Percentiles rank a stretch among this genome's conserved stretches.
Evolutionary conservation across 2,329 filamentous ascomycete genomes (phyloP).

Genomic region (Aspergillus pseudoglaucus): DNA sequence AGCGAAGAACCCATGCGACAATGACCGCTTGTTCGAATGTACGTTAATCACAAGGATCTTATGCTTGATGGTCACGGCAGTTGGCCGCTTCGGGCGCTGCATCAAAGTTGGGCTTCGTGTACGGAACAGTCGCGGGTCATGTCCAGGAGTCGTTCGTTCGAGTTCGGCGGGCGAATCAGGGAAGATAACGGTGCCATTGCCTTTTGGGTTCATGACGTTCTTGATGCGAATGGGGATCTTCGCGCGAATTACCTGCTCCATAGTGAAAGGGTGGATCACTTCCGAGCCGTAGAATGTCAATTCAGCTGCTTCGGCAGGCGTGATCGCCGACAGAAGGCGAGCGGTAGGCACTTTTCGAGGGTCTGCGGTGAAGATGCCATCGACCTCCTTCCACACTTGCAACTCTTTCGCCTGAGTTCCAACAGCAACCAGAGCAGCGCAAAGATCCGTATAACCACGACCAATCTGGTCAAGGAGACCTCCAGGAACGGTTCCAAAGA

Average conservation of each 20-base stretch:
- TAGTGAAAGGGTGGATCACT: constrained; percentile 97
- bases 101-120: constrained; percentile 41
- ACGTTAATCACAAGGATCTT: constrained; percentile 96
- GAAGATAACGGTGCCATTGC: constrained; percentile 59
- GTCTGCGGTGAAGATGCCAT: constrained; percentile 85
- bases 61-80: constrained; percentile 94
- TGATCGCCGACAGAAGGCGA: constrained; percentile 79
- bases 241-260: constrained; percentile 77
- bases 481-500: constrained; percentile 88
- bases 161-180: constrained; percentile 61
- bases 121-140: constrained; percentile 51
- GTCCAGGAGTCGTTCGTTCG: constrained; percentile 45
- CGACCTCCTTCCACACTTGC: constrained; percentile 98
- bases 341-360: constrained; percentile 88
- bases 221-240: constrained; percentile 63
- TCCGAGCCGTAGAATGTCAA: constrained; percentile 92
- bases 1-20: constrained; percentile 93
- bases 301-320: constrained; percentile 89
- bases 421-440: constrained; percentile 84
- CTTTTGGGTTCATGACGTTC: constrained; percentile 62
- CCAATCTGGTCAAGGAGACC: constrained; percentile 88
- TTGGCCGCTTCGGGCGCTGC: constrained; percentile 64
- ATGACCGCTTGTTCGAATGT: constrained; percentile 92
- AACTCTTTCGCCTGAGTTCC: constrained; percentile 81
- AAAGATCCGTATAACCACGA: constrained; percentile 93